Conservation (phyloP, 2,329 filamentous ascomycete species). For the Colletotrichum sojae region DNA sequence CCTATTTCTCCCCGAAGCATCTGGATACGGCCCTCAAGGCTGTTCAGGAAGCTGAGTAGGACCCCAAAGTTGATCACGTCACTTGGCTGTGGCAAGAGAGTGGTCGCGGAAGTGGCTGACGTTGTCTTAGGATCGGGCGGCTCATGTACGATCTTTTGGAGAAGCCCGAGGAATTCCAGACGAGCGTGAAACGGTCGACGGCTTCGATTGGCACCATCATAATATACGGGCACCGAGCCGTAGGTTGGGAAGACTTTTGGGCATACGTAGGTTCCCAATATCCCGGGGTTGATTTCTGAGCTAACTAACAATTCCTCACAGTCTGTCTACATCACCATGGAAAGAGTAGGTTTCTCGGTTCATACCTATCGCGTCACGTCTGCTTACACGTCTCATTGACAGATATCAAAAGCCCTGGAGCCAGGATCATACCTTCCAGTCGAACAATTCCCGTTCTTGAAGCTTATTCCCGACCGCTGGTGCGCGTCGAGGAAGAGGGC, state of each 20-base stretch:
- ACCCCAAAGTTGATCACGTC: too few relatives aligned
- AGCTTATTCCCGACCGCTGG: constrained; percentile 58
- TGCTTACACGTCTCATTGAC: too few relatives aligned
- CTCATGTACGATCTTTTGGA: constrained; percentile 26
- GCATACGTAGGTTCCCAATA: background rate
- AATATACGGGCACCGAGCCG: constrained; percentile 16
- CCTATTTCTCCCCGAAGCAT: constrained; percentile 60
- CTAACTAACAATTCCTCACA: background rate
- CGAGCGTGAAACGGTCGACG: constrained; percentile 15
- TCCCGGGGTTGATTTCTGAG: too few relatives aligned
- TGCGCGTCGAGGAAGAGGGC: constrained; percentile 56
- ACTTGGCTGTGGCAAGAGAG: background rate
- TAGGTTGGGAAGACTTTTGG: constrained; percentile 26
- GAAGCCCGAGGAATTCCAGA: constrained; percentile 14
- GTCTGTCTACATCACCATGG: constrained; percentile 18
- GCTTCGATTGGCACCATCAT: constrained; percentile 22
- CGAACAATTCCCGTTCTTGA: constrained; percentile 61
- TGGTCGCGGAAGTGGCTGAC: too few relatives aligned
- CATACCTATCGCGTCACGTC: too few relatives aligned
- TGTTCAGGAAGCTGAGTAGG: constrained; percentile 62
- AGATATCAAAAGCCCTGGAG: constrained; percentile 57
- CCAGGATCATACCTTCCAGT: constrained; percentile 63
- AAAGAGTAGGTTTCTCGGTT: background rate
- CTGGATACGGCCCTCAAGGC: constrained; percentile 58
- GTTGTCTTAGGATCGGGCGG: too few relatives aligned